phyloP scores from a whole-genome alignment of 495 filamentous ascomycete genomes.

The Margaritispora aquatica region DNA sequence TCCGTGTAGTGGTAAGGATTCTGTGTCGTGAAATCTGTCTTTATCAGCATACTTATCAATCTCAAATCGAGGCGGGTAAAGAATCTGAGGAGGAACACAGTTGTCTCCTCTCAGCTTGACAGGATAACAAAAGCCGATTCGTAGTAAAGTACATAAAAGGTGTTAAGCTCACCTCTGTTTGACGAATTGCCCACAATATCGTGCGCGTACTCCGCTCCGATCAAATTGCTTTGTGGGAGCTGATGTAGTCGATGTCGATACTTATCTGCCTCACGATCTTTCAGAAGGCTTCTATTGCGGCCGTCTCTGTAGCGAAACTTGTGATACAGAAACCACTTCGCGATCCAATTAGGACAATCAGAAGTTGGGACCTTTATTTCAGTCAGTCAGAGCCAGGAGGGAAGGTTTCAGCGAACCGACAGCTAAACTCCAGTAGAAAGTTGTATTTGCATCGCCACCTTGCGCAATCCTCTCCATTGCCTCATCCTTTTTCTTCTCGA shows the following conservation, averaged over 20 bases:
- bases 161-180: too few species aligned
- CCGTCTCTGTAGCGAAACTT: slow-evolving; percentile 53
- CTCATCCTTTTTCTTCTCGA: slow-evolving; percentile 22
- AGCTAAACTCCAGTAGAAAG: slow-evolving; percentile 22
- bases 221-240: background rate
- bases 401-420: background rate
- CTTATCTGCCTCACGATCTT: background rate
- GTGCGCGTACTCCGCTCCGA: background rate
- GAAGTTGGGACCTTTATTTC: slow-evolving; percentile 21
- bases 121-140: too few species aligned
- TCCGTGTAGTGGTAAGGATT: background rate
- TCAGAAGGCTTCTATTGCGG: slow-evolving; percentile 31
- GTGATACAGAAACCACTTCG: slow-evolving; percentile 52
- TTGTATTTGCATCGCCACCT: slow-evolving; percentile 14
- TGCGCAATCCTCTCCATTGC: slow-evolving; percentile 19
- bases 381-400: too few species aligned
- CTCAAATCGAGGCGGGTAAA: too few species aligned
- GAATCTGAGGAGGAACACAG: too few species aligned
- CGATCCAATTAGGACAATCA: slow-evolving; percentile 50
- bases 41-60: too few species aligned
- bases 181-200: background rate
- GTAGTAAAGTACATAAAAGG: too few species aligned
- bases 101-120: too few species aligned
- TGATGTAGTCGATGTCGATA: background rate
- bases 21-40: background rate